Conservation (phyloP, 768 basidiomycete species). For the Myochromella boudieri region DNA sequence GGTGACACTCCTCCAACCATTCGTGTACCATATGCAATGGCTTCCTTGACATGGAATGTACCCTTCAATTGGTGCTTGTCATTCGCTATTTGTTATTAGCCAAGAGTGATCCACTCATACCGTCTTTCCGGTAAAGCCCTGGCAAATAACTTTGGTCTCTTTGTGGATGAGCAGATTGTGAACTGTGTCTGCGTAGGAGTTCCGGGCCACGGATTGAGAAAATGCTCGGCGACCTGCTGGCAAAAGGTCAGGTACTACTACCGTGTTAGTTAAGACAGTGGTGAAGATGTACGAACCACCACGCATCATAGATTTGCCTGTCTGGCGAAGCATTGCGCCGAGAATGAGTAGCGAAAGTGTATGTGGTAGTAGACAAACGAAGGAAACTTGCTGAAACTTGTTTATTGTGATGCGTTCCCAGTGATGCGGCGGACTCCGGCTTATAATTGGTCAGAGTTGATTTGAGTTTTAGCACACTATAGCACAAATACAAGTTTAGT, state of each 20-base stretch:
- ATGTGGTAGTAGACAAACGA: neutral
- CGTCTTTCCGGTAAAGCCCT: conserved; percentile 94
- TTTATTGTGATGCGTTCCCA: conserved; percentile 10
- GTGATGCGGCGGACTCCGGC: conserved; percentile 14
- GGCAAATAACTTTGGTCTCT: conserved; percentile 92
- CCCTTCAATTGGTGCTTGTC: conserved; percentile 48
- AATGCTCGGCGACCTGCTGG: conserved; percentile 76
- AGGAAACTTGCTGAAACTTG: too few species aligned
- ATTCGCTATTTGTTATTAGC: neutral
- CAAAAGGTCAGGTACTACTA: conserved; percentile 11
- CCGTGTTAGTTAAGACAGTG: neutral
- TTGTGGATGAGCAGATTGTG: conserved; percentile 90
- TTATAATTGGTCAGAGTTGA: neutral
- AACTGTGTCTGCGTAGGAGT: conserved; percentile 86
- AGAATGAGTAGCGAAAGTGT: neutral
- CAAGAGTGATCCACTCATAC: conserved; percentile 40
- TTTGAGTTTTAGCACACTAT: too few species aligned
- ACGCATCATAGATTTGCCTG: conserved; percentile 54
- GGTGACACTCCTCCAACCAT: conserved; percentile 98
- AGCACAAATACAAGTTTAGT: neutral
- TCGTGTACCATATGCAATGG: conserved; percentile 91
- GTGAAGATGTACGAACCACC: conserved; percentile 40
- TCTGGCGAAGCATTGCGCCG: conserved; percentile 56
- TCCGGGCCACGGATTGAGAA: conserved; percentile 72
- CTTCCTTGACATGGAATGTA: conserved; percentile 95